Evolutionary conservation across 2,329 filamentous ascomycete species (phyloP).

Genomic region (Gremmenia infestans): DNA sequence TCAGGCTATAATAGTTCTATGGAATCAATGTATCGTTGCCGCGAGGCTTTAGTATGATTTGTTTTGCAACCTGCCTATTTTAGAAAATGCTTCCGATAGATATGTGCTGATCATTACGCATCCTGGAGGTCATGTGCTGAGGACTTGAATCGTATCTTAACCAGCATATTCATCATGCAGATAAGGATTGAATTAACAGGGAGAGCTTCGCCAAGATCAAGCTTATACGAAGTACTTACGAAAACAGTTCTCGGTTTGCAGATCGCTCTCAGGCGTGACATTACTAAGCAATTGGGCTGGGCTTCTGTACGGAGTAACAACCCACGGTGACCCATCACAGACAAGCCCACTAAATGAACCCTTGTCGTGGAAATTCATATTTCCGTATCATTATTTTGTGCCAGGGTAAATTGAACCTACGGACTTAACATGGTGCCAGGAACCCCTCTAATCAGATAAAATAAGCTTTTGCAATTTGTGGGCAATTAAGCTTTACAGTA

Average conservation of each 20-base stretch:
- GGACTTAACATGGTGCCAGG: too few species aligned
- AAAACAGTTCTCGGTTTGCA: neutral
- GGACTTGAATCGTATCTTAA: neutral
- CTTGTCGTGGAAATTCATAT: too few species aligned
- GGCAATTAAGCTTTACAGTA: neutral
- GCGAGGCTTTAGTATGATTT: neutral
- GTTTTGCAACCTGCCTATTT: neutral
- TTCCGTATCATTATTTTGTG: too few species aligned
- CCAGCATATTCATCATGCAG: neutral
- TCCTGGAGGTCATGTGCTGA: neutral
- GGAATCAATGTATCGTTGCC: neutral
- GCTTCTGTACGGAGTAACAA: too few species aligned
- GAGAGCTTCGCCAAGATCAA: neutral
- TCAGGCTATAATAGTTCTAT: neutral
- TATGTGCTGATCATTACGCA: neutral
- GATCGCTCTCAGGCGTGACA: neutral
- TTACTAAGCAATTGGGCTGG: neutral
- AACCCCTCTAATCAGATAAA: neutral
- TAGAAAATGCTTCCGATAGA: neutral
- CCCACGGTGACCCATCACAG: too few species aligned
- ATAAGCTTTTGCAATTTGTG: neutral
- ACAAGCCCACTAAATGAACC: too few species aligned
- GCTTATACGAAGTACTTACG: neutral
- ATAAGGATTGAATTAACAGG: neutral
- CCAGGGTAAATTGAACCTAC: too few species aligned